Conservation (phyloP, 2,329 filamentous ascomycete genomes). For the Colletotrichum sp. region DNA sequence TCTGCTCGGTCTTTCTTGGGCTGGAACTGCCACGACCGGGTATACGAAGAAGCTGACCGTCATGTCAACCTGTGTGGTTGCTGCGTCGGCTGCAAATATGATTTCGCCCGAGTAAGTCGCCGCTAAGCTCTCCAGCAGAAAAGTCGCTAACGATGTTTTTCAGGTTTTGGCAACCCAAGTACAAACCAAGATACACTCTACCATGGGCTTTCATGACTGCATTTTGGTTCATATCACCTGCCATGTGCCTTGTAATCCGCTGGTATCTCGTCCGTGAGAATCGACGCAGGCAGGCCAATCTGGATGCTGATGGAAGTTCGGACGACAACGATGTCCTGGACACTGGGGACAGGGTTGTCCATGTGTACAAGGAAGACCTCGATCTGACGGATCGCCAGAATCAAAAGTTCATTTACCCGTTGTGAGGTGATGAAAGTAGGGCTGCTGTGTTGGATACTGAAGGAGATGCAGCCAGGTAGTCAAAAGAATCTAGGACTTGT, state of each 20-base stretch:
- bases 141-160: background rate
- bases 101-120: conserved; percentile 30
- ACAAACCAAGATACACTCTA: conserved; percentile 24
- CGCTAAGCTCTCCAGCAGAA: background rate
- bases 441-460: background rate
- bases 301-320: background rate
- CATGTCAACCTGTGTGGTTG: conserved; percentile 26
- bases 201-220: conserved; percentile 28
- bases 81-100: conserved; percentile 29
- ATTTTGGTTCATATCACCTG: conserved; percentile 28
- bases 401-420: background rate
- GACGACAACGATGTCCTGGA: background rate
- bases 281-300: conserved; percentile 5
- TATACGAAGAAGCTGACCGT: conserved; percentile 27
- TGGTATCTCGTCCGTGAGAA: conserved; percentile 25
- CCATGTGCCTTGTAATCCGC: conserved; percentile 27
- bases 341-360: background rate
- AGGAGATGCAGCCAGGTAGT: background rate
- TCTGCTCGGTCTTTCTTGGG: conserved; percentile 30
- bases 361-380: background rate
- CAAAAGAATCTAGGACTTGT: background rate
- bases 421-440: background rate
- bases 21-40: conserved; percentile 26
- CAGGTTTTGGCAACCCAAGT: conserved; percentile 27
- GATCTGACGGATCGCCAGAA: background rate